Conservation (phyloP, 1,139 yeast species). For the Scheffersomyces segobiensis region DNA sequence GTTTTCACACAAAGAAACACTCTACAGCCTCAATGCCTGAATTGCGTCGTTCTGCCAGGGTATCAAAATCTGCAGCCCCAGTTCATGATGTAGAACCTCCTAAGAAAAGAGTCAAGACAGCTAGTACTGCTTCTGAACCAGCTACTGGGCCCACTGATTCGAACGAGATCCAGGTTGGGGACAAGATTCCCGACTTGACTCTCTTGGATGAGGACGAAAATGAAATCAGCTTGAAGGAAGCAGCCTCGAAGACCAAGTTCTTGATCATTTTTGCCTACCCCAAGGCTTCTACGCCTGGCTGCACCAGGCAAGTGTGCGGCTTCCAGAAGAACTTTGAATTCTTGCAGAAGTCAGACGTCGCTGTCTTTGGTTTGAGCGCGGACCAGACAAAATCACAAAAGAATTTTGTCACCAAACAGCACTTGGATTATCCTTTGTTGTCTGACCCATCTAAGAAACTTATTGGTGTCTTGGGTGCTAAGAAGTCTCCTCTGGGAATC, state of each 20-base stretch:
- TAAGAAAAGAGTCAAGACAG: conserved; percentile 21
- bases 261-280: conserved; percentile 81
- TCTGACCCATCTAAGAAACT: conserved; percentile 74
- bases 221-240: conserved; percentile 50
- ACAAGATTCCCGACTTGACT: conserved; percentile 63
- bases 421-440: conserved; percentile 69
- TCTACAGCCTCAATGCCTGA: conserved; percentile 36
- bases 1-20: neutral
- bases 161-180: conserved; percentile 57
- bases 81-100: conserved; percentile 18
- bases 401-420: conserved; percentile 70
- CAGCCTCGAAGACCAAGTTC: conserved; percentile 48
- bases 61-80: conserved; percentile 18
- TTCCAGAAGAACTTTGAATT: conserved; percentile 67
- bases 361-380: conserved; percentile 69
- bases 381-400: conserved; percentile 77
- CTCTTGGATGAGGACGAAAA: conserved; percentile 70
- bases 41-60: conserved; percentile 57
- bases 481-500: conserved; percentile 73
- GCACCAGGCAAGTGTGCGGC: conserved; percentile 91
- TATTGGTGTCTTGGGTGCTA: conserved; percentile 78
- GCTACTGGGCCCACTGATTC: conserved; percentile 5
- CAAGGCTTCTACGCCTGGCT: conserved; percentile 92
- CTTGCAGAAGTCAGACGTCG: conserved; percentile 50
- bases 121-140: conserved; percentile 11